phyloP scores from a whole-genome alignment of 2,329 filamentous ascomycete species.

The Scortechinia acanthostroma region DNA sequence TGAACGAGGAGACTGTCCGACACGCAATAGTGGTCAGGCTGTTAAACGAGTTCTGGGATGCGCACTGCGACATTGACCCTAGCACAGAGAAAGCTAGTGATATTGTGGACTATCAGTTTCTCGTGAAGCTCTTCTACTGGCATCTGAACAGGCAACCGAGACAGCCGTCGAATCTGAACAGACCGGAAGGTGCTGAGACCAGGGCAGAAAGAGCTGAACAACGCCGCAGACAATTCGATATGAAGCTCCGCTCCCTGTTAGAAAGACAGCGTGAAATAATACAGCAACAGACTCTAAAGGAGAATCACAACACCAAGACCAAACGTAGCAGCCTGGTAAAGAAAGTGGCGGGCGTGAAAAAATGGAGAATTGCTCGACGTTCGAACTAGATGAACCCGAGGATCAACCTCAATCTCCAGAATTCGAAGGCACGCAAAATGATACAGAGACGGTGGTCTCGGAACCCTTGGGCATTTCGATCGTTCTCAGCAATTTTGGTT shows the following conservation, averaged over 20 bases:
- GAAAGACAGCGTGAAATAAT: conserved; percentile 1
- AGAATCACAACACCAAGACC: background rate
- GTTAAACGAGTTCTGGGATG: conserved; percentile 1
- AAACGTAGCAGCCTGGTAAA: background rate
- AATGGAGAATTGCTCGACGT: background rate
- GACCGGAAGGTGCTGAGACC: background rate
- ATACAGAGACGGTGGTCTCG: background rate
- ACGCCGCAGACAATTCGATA: background rate
- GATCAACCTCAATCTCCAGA: background rate
- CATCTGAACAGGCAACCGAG: background rate
- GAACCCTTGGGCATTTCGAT: background rate
- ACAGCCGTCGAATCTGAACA: conserved; percentile 1
- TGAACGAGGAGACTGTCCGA: background rate
- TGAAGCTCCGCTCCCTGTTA: background rate
- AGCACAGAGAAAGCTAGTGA: conserved; percentile 1
- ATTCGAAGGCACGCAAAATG: background rate
- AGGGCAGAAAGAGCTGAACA: background rate
- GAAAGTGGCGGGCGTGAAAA: background rate
- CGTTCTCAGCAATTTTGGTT: background rate
- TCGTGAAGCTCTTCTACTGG: background rate
- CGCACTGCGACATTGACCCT: background rate
- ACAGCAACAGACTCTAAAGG: background rate
- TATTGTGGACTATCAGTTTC: background rate
- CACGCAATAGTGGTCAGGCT: background rate
- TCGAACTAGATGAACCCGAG: background rate